Evolutionary conservation across 139 green algal genomes (phyloP).

Genomic region (Nannochloris sp.): DNA sequence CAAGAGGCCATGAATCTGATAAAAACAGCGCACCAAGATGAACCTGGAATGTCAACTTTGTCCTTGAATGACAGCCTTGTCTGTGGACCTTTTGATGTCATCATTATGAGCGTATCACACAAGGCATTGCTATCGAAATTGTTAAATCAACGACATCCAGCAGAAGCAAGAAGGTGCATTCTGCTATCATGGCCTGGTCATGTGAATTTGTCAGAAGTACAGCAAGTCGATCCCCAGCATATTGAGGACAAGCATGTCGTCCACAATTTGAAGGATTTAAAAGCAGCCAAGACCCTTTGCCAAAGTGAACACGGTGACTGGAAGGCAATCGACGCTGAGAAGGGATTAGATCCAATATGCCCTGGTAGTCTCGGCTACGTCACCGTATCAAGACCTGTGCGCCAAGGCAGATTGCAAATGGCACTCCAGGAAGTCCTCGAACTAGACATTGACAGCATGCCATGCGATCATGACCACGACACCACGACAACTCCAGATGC

Average conservation of each 20-base stretch:
- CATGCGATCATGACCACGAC: too few species aligned
- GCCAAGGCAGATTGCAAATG: conserved; percentile 54
- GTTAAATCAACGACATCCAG: conserved; percentile 7
- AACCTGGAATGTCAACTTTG: not conserved
- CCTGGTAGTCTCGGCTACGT: conserved; percentile 48
- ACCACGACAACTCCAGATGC: too few species aligned
- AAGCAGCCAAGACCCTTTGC: not conserved
- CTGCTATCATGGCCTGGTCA: conserved; percentile 3
- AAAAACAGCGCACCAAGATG: conserved; percentile 3
- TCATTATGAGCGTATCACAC: conserved; percentile 48
- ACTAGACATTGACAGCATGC: conserved; percentile 15
- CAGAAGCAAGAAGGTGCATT: conserved; percentile 9
- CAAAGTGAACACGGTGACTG: not conserved
- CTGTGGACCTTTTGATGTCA: conserved; percentile 41
- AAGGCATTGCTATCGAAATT: conserved; percentile 43
- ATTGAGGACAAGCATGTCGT: too few species aligned
- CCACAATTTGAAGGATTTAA: too few species aligned
- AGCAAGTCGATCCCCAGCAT: too few species aligned
- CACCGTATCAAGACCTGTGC: conserved; percentile 56
- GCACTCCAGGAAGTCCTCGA: conserved; percentile 63
- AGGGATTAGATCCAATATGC: not conserved
- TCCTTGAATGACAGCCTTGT: not conserved
- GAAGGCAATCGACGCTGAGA: conserved; percentile 5
- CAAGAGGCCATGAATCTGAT: conserved; percentile 36
- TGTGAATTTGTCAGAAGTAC: too few species aligned